Conservation (phyloP, 164 flowering plant genomes). For the Chimonanthus praecox region DNA sequence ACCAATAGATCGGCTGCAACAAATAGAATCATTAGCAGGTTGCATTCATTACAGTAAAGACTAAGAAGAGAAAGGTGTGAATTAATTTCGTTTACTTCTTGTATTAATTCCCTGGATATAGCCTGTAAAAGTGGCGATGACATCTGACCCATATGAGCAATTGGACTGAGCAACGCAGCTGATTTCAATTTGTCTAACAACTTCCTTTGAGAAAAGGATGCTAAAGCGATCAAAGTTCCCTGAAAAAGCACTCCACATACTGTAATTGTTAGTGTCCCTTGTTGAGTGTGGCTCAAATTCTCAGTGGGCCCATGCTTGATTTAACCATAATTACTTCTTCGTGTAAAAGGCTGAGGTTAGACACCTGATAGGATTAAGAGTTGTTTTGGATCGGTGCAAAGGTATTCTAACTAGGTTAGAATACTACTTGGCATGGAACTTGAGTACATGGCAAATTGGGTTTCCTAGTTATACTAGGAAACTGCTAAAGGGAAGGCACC, state of each 20-base stretch:
- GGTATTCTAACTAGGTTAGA: too few relatives aligned
- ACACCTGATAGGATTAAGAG: too few relatives aligned
- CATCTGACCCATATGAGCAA: constrained; percentile 60
- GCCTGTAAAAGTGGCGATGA: constrained; percentile 36
- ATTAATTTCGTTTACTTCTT: constrained; percentile 37
- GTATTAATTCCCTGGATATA: constrained; percentile 46
- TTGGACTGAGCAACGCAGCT: constrained; percentile 70
- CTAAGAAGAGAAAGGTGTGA: not conserved
- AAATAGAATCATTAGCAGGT: constrained; percentile 1
- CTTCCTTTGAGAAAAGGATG: constrained; percentile 48
- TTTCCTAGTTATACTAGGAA: too few relatives aligned
- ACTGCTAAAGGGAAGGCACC: too few relatives aligned
- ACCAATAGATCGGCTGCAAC: constrained; percentile 29
- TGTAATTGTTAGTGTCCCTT: too few relatives aligned
- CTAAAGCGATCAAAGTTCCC: constrained; percentile 78
- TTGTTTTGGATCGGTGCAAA: too few relatives aligned
- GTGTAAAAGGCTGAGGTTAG: too few relatives aligned
- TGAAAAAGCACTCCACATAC: constrained; percentile 5
- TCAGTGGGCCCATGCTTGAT: too few relatives aligned
- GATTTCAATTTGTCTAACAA: constrained; percentile 46
- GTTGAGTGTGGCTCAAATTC: too few relatives aligned
- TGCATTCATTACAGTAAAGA: not conserved
- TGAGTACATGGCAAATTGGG: too few relatives aligned
- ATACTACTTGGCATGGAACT: too few relatives aligned
- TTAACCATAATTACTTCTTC: too few relatives aligned